Percentiles rank a stretch among this genome's conserved stretches.
Evolutionary conservation across 2,329 filamentous ascomycete genomes (phyloP).

Genomic region (Aspergillus sp.): DNA sequence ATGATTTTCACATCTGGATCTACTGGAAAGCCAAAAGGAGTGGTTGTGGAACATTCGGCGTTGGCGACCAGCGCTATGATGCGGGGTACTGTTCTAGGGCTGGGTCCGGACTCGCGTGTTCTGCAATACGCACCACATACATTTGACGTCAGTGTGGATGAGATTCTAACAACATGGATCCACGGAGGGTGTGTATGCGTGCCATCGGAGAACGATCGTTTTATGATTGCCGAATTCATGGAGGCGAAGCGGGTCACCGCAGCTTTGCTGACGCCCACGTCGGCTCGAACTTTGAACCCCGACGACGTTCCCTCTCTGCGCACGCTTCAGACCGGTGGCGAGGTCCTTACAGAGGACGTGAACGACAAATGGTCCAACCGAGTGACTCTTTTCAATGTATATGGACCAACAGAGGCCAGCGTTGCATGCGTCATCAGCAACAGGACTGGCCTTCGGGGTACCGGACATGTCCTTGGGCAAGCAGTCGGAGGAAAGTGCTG

Average conservation of each 20-base stretch:
- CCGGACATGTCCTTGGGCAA: slow-evolving; percentile 14
- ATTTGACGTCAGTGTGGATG: slow-evolving; percentile 21
- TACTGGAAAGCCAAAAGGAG: slow-evolving; percentile 55
- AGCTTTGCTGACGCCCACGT: slow-evolving; percentile 43
- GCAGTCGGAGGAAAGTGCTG: slow-evolving; percentile 14
- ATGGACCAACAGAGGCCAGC: slow-evolving; percentile 29
- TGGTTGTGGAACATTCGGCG: slow-evolving; percentile 36
- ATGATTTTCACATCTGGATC: slow-evolving; percentile 56
- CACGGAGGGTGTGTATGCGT: slow-evolving; percentile 25
- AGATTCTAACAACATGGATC: slow-evolving; percentile 16
- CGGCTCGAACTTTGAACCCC: slow-evolving; percentile 32
- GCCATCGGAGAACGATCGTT: slow-evolving; percentile 17
- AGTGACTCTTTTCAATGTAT: slow-evolving; percentile 41
- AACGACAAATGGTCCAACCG: slow-evolving; percentile 41
- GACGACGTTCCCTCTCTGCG: slow-evolving; percentile 40
- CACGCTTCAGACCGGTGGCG: slow-evolving; percentile 33
- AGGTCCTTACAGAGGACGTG: slow-evolving; percentile 34
- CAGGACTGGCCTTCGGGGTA: background rate
- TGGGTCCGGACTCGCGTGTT: slow-evolving; percentile 15
- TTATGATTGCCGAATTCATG: slow-evolving; percentile 36
- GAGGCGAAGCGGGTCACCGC: slow-evolving; percentile 43
- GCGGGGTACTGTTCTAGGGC: slow-evolving; percentile 2
- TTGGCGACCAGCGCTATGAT: slow-evolving; percentile 7
- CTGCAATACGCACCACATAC: slow-evolving; percentile 11
- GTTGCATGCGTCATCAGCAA: slow-evolving; percentile 10